Evolutionary conservation across 1,284 basidiomycete genomes (phyloP).

Genomic region (Moesziomyces globuligerus): DNA sequence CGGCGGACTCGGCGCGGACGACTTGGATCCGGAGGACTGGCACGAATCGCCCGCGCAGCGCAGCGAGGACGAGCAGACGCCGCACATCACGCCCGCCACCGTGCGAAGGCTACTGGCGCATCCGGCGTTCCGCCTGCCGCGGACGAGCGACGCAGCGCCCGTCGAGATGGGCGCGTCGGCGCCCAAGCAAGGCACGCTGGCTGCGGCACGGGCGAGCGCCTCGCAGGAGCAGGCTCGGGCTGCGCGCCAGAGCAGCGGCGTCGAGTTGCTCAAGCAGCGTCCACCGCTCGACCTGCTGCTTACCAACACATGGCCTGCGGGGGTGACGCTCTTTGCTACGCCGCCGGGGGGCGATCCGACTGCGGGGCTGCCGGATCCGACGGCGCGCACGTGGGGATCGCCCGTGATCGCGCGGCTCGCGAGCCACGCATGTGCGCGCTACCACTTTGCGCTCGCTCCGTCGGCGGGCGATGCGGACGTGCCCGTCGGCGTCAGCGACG

Average conservation of each 20-base stretch:
- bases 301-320: conserved; percentile 57
- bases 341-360: conserved; percentile 9
- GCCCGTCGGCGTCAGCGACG: conserved; percentile 29
- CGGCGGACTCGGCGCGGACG: background rate
- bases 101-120: conserved; percentile 38
- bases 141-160: background rate
- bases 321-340: conserved; percentile 49
- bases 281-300: conserved; percentile 61
- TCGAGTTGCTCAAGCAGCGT: conserved; percentile 11
- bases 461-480: background rate
- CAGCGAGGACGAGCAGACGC: conserved; percentile 4
- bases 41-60: conserved; percentile 12
- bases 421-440: conserved; percentile 47
- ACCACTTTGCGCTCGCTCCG: conserved; percentile 60
- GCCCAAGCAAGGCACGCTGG: conserved; percentile 48
- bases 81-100: conserved; percentile 30
- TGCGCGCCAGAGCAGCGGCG: conserved; percentile 22
- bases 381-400: conserved; percentile 55
- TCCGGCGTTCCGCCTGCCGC: conserved; percentile 34
- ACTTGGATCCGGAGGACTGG: conserved; percentile 15
- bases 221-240: conserved; percentile 12
- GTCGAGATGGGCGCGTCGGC: background rate
- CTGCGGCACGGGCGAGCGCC: conserved; percentile 39
- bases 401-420: conserved; percentile 49
- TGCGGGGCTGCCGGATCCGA: conserved; percentile 38